Base-by-base conservation (phyloP, 352 stramenopile genomes). In the Halophytophthora batemanensis region DNA sequence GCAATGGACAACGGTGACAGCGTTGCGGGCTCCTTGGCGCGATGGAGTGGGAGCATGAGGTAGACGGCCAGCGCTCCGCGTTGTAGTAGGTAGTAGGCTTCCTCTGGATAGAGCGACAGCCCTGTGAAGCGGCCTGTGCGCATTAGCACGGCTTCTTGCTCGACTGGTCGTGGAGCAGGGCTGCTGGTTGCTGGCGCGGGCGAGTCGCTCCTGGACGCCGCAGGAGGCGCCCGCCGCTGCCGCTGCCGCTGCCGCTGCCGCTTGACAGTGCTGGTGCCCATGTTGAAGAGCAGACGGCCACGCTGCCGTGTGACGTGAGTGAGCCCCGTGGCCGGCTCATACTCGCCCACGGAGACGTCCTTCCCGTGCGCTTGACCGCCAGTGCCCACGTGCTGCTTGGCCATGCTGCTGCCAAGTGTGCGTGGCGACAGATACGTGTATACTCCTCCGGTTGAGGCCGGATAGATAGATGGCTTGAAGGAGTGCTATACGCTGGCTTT, bases 201-300 rank as follows among this genome's bases (percentile, higher is more conserved):
- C 17, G n/a, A 37, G 37, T 28, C 11, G 1, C 7, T 13, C 25
- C 13, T n/a, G 31, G 19, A n/a, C n/a, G 22, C 28, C n/a, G 53
- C 46, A n/a, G n/a, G n/a, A n/a, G n/a, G n/a, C n/a, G n/a, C n/a
- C 25, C 46, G 45, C 25, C 50, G 40, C 52, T 76, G 56, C 37
- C 49, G 61, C 53, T 86, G n/a, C n/a, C n/a, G n/a, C 25, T 44
- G 45, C 25, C 50, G 40, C 52, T 76, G 56, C 37, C 49, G 61
- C 53, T 86, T 72, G 56, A 65, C 64, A 38, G 56, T 36, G 23
- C 66, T 70, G 22, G 68, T 59, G 3, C 82, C 82, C 74, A 90
- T 87, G 56, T 90, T 81, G 50, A 90, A 90, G 13, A 90, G 66
- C 54, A 87, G 50, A 6, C 81, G 75, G 0, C 82, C 82, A 15